These are phyloP conservation scores for Leptographium lundbergii DNA, from an alignment of 2,329 filamentous ascomycete species.

Conservation along the genomic window DNA sequence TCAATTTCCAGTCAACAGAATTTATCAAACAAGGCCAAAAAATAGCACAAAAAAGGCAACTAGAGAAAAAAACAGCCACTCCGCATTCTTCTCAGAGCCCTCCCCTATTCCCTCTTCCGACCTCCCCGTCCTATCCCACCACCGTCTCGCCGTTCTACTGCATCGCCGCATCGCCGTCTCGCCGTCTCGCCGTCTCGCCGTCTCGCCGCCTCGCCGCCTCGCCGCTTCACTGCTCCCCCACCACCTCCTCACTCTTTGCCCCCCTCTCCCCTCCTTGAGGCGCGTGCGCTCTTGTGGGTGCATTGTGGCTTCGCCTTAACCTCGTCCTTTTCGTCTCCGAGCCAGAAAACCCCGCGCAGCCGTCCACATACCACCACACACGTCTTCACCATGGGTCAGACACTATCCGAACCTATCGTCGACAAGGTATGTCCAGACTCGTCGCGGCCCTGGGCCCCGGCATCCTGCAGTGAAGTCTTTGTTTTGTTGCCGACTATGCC, in stretches of 20 bases:
- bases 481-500: not conserved
- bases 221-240: not conserved
- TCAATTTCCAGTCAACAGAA: constrained; percentile 6
- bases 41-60: not conserved
- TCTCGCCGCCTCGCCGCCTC: not conserved
- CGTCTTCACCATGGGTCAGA: constrained; percentile 76
- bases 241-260: not conserved
- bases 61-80: constrained; percentile 6
- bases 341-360: not conserved
- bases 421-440: constrained; percentile 67
- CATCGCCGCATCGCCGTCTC: not conserved
- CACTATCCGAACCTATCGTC: constrained; percentile 94
- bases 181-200: not conserved
- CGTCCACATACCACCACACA: constrained; percentile 6
- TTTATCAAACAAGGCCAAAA: not conserved
- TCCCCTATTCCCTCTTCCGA: constrained; percentile 3
- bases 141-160: not conserved
- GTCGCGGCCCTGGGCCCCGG: not conserved
- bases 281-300: not conserved
- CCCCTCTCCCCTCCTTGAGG: not conserved
- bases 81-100: constrained; percentile 2
- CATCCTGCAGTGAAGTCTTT: not conserved
- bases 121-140: not conserved
- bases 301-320: not conserved
- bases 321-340: not conserved